Evolutionary conservation across 2,329 filamentous ascomycete species (phyloP).

Genomic region (Penicillium concentricum): DNA sequence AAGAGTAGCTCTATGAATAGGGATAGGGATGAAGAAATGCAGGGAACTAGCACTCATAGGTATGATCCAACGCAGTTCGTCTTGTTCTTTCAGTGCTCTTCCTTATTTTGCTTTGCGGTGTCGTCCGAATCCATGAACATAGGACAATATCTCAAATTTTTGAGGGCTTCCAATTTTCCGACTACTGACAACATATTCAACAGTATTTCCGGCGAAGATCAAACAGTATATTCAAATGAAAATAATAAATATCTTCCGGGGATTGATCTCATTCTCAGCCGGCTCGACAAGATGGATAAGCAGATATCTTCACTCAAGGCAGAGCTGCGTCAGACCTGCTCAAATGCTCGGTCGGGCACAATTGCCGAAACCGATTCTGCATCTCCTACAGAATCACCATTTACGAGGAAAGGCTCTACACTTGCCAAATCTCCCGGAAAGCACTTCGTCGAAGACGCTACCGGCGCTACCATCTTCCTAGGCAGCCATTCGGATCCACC

Average conservation of each 20-base stretch:
- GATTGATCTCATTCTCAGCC: conserved; percentile 3
- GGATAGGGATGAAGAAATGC: neutral
- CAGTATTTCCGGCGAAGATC: neutral
- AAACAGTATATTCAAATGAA: neutral
- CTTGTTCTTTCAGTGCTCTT: neutral
- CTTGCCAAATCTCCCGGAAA: conserved; percentile 16
- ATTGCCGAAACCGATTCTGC: neutral
- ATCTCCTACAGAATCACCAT: too few species aligned
- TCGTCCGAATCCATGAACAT: neutral
- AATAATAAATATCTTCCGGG: neutral
- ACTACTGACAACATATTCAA: neutral
- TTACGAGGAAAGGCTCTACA: neutral
- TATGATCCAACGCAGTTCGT: neutral
- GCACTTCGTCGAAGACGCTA: conserved; percentile 22
- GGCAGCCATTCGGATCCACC: conserved; percentile 23
- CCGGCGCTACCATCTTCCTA: conserved; percentile 24
- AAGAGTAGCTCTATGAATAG: neutral
- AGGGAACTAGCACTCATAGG: neutral
- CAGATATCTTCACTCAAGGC: conserved; percentile 23
- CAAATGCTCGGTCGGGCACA: neutral
- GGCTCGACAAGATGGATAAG: conserved; percentile 21
- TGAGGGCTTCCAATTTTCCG: too few species aligned
- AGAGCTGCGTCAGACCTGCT: conserved; percentile 11
- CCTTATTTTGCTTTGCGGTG: neutral
- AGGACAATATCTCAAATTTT: too few species aligned